phyloP scores from a whole-genome alignment of 164 flowering plant genomes.

The Magnolia officinalis region DNA sequence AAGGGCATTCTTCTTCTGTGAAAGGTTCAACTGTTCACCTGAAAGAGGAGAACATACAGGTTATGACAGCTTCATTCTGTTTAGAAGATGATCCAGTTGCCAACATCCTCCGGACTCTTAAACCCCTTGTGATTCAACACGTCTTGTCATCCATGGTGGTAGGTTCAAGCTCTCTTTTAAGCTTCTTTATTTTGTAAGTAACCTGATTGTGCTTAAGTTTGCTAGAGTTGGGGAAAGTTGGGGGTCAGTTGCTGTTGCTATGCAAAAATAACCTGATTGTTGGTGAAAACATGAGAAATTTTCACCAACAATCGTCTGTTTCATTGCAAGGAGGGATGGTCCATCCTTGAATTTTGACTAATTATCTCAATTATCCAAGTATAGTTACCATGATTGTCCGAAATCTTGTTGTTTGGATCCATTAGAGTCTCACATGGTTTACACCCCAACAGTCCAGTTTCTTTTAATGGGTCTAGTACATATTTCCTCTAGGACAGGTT shows the following conservation, averaged over 20 bases:
- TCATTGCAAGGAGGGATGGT: no score
- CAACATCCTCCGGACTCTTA: conserved; percentile 50
- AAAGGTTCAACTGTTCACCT: conserved; percentile 20
- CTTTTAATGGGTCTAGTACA: no score
- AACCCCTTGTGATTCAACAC: conserved; percentile 49
- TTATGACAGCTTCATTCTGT: conserved; percentile 20
- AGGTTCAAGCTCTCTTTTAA: conserved; percentile 29
- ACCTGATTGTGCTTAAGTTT: not conserved
- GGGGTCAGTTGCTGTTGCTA: no score
- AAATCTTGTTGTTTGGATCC: no score
- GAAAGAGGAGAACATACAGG: conserved; percentile 20
- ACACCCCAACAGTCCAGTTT: no score
- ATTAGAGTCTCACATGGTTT: no score
- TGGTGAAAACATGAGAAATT: no score
- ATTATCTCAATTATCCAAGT: no score
- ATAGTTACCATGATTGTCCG: no score
- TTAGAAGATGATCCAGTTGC: conserved; percentile 78
- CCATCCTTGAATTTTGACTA: no score
- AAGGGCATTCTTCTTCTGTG: conserved; percentile 22
- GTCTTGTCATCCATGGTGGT: conserved; percentile 77
- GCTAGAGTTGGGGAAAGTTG: not conserved
- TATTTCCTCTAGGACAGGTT: no score
- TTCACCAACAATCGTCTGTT: not conserved
- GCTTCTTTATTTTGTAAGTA: not conserved
- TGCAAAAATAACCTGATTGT: no score